A percentile compares a stretch with the other conserved stretches of the same genome.
phyloP scores from a whole-genome alignment of 2,329 filamentous ascomycete genomes.

The Colletotrichum acutatum region DNA sequence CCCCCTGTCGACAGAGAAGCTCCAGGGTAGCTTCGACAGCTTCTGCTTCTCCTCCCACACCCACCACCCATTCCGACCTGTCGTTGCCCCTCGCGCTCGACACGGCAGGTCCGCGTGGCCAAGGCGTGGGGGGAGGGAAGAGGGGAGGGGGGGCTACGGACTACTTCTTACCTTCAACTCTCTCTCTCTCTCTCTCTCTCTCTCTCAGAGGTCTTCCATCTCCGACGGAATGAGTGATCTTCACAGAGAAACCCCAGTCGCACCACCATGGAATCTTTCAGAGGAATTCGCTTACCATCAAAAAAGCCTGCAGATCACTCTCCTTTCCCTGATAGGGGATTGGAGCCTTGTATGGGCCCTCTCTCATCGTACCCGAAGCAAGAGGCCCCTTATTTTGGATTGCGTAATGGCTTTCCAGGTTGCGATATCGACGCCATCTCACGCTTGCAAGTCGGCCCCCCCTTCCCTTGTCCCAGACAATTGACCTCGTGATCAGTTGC shows the following conservation, averaged over 20 bases:
- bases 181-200: no score
- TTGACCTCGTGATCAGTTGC: slow-evolving; percentile 20
- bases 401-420: slow-evolving; percentile 3
- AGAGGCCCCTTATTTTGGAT: neutral
- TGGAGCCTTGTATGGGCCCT: no score
- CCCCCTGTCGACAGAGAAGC: slow-evolving; percentile 11
- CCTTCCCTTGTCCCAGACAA: slow-evolving; percentile 22
- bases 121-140: slow-evolving; percentile 4
- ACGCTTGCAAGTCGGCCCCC: neutral
- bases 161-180: no score
- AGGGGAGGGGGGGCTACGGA: neutral
- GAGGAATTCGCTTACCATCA: neutral
- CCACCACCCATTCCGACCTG: neutral
- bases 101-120: slow-evolving; percentile 1
- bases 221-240: neutral
- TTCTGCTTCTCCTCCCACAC: neutral
- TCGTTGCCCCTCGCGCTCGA: slow-evolving; percentile 20
- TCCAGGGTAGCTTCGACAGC: slow-evolving; percentile 9
- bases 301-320: neutral
- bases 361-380: neutral
- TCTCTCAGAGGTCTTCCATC: neutral
- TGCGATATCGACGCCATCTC: neutral
- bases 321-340: neutral
- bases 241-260: neutral
- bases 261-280: neutral